Conservation (phyloP, 805 yeast species). For the Blastobotrys muscicola region DNA sequence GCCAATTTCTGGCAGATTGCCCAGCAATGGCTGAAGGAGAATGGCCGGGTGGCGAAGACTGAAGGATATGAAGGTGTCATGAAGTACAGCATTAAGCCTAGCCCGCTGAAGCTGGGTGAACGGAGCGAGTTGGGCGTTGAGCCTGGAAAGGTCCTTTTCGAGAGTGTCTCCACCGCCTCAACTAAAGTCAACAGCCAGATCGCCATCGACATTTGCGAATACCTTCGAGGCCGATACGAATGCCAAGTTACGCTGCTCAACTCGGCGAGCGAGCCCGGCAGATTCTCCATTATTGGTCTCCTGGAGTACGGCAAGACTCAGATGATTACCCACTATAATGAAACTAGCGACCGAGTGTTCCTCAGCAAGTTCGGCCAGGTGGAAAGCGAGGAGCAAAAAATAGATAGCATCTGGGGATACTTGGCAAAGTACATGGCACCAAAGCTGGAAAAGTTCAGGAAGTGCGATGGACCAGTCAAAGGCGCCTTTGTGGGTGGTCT, state of each 20-base stretch:
- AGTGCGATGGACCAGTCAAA: constrained; percentile 8
- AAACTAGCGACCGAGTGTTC: constrained; percentile 6
- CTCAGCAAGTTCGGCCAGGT: constrained; percentile 9
- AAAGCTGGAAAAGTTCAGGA: constrained; percentile 15
- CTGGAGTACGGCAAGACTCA: constrained; percentile 14
- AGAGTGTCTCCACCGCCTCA: not conserved
- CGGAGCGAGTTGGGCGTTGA: not conserved
- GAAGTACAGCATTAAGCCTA: constrained; percentile 17
- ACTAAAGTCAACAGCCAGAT: not conserved
- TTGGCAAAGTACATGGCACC: constrained; percentile 41
- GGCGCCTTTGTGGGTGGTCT: constrained; percentile 72
- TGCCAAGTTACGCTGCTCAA: constrained; percentile 54
- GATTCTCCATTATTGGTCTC: constrained; percentile 79
- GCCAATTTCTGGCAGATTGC: constrained; percentile 54
- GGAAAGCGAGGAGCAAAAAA: not conserved
- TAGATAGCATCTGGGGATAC: constrained; percentile 38
- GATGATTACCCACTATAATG: constrained; percentile 14
- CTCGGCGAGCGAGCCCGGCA: constrained; percentile 77
- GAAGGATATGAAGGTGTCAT: not conserved
- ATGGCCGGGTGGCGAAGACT: not conserved
- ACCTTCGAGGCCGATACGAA: constrained; percentile 7
- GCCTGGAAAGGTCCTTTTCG: not conserved
- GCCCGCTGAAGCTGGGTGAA: constrained; percentile 6
- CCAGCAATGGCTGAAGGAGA: constrained; percentile 23
- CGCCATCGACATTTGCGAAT: constrained; percentile 8